Evolutionary conservation across 179 eudicot species (phyloP).

Genomic region (Spergularia azorica): DNA sequence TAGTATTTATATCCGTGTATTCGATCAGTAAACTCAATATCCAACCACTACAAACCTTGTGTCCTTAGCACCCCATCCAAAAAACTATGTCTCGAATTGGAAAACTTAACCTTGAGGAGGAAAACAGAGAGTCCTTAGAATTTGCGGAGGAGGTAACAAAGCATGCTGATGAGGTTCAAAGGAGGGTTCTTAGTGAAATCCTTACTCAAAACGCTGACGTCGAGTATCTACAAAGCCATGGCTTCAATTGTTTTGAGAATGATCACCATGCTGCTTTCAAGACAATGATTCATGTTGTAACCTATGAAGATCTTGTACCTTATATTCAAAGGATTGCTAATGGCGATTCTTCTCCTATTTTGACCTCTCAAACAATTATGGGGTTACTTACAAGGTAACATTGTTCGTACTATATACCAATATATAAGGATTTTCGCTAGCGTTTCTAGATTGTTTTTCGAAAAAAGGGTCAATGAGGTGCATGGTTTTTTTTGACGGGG

Average conservation of each 20-base stretch:
- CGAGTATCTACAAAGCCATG: slow-evolving; percentile 37
- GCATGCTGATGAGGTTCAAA: slow-evolving; percentile 30
- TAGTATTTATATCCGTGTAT: too few species aligned
- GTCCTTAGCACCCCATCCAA: too few species aligned
- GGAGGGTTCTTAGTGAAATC: slow-evolving; percentile 30
- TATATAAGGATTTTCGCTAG: too few species aligned
- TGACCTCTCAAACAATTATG: slow-evolving; percentile 39
- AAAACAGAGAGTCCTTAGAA: slow-evolving; percentile 18
- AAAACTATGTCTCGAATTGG: too few species aligned
- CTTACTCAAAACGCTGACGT: slow-evolving; percentile 38
- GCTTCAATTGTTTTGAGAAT: slow-evolving; percentile 25
- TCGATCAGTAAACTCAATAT: too few species aligned
- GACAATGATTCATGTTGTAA: slow-evolving; percentile 36
- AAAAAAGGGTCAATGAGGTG: too few species aligned
- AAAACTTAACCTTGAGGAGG: neutral
- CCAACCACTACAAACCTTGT: too few species aligned
- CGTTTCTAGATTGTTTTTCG: too few species aligned
- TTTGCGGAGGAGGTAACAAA: slow-evolving; percentile 32
- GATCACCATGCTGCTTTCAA: slow-evolving; percentile 34
- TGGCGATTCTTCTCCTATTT: slow-evolving; percentile 45
- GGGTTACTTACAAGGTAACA: slow-evolving; percentile 49
- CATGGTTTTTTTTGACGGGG: too few species aligned
- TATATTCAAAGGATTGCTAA: slow-evolving; percentile 46
- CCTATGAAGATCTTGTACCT: slow-evolving; percentile 40
- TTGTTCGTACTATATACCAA: too few species aligned